Evolutionary conservation across 2,329 filamentous ascomycete species (phyloP).

Genomic region (Aureobasidium zeae): DNA sequence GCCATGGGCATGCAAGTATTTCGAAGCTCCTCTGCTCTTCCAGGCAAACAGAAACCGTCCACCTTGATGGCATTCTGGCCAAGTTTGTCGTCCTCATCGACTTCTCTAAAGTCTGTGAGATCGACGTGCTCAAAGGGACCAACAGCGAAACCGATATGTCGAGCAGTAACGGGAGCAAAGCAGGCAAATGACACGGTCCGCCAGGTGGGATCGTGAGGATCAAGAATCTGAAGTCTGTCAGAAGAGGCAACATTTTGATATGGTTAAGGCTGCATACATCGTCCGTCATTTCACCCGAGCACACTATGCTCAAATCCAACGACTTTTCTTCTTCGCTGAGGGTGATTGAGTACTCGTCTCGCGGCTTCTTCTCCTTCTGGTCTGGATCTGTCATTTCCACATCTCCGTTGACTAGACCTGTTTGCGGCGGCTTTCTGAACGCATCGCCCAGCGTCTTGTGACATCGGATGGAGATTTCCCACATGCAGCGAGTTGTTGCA

Average conservation of each 20-base stretch:
- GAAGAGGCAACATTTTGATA: constrained; percentile 20
- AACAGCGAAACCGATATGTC: constrained; percentile 86
- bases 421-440: constrained; percentile 31
- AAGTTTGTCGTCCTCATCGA: constrained; percentile 84
- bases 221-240: constrained; percentile 41
- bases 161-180: constrained; percentile 64
- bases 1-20: constrained; percentile 82
- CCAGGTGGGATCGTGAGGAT: constrained; percentile 66
- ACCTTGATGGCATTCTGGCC: constrained; percentile 81
- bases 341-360: constrained; percentile 31
- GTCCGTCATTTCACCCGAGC: constrained; percentile 80
- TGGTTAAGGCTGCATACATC: constrained; percentile 38
- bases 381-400: constrained; percentile 33
- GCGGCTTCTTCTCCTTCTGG: constrained; percentile 7
- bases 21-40: constrained; percentile 68
- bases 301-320: constrained; percentile 80
- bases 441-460: constrained; percentile 79
- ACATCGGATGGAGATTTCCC: constrained; percentile 80
- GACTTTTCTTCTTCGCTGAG: constrained; percentile 71
- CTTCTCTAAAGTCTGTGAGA: constrained; percentile 77
- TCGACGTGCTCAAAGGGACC: constrained; percentile 94
- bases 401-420: constrained; percentile 20
- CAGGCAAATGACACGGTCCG: constrained; percentile 83
- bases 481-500: constrained; percentile 67
- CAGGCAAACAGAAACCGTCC: constrained; percentile 83